These are phyloP conservation scores for Amaranthus tricolor DNA, from an alignment of 179 eudicot genomes.

Conservation along the genomic window DNA sequence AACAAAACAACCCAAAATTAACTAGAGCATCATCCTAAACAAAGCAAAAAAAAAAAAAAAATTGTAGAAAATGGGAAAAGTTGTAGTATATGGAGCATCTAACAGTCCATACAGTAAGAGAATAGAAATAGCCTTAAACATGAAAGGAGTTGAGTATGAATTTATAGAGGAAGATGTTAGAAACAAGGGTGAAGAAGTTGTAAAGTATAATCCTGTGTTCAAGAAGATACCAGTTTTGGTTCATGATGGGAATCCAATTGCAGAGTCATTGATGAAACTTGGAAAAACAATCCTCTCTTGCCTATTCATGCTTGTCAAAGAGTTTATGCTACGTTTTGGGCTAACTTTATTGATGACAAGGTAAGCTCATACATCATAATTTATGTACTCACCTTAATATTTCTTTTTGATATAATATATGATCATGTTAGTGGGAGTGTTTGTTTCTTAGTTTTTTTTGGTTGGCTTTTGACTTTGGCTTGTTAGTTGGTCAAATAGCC, in stretches of 20 bases:
- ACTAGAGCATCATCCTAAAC: too few species aligned
- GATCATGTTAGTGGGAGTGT: neutral
- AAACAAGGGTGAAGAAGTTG: conserved; percentile 20
- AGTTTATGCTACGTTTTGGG: conserved; percentile 30
- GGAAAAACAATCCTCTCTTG: conserved; percentile 17
- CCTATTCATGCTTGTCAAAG: conserved; percentile 22
- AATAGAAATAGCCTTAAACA: conserved; percentile 22
- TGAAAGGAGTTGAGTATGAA: conserved; percentile 21
- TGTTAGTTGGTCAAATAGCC: too few species aligned
- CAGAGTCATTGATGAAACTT: conserved; percentile 31
- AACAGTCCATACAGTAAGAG: conserved; percentile 18
- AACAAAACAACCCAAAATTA: too few species aligned
- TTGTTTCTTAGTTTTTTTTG: neutral
- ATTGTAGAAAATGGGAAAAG: conserved; percentile 12
- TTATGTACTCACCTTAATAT: neutral
- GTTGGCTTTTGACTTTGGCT: too few species aligned
- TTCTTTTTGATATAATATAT: neutral
- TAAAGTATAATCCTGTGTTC: conserved; percentile 19
- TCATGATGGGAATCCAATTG: conserved; percentile 18
- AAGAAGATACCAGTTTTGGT: conserved; percentile 16
- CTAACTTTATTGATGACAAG: conserved; percentile 20
- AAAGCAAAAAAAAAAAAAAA: too few species aligned
- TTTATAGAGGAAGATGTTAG: conserved; percentile 8
- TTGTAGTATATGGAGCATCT: conserved; percentile 23
- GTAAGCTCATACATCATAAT: neutral